Evolutionary conservation across 768 basidiomycete species (phyloP).

Genomic region (Baorangia bicolor): DNA sequence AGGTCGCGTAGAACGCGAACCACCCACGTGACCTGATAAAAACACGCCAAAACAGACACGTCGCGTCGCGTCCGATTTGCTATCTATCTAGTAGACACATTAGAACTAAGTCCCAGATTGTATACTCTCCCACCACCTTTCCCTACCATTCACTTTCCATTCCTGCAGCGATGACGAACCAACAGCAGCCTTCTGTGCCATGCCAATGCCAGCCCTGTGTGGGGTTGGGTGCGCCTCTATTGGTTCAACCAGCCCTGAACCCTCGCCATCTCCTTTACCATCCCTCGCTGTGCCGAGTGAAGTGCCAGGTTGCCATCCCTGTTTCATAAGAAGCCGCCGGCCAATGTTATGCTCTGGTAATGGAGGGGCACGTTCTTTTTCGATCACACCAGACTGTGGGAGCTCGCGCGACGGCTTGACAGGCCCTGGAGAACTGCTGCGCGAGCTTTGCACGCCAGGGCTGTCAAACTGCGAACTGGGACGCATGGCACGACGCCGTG

Average conservation of each 20-base stretch:
- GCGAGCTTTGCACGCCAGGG: conserved; percentile 43
- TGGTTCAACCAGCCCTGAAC: conserved; percentile 51
- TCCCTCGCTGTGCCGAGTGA: conserved; percentile 28
- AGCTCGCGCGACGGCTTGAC: conserved; percentile 10
- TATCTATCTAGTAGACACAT: too few relatives aligned
- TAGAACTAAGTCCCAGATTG: too few relatives aligned
- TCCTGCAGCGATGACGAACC: conserved; percentile 13
- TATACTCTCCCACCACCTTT: conserved; percentile 40
- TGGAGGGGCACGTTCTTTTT: conserved; percentile 36
- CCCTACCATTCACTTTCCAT: conserved; percentile 35
- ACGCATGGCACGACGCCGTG: conserved; percentile 61
- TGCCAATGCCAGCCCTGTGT: conserved; percentile 58
- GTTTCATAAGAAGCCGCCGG: conserved; percentile 63
- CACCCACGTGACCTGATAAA: conserved; percentile 37
- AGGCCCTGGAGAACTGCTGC: conserved; percentile 22
- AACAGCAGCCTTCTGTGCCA: conserved; percentile 22
- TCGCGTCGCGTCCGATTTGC: conserved; percentile 28
- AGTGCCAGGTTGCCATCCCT: conserved; percentile 73
- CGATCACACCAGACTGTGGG: conserved; percentile 15
- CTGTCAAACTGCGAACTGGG: conserved; percentile 51
- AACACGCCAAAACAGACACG: conserved; percentile 38
- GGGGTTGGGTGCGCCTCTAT: conserved; percentile 45
- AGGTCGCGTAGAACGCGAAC: conserved; percentile 38
- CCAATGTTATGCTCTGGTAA: conserved; percentile 63
- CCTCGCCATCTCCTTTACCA: not conserved